These are phyloP conservation scores for Iberis amara DNA, from an alignment of 441 rosid genomes.

Conservation along the genomic window DNA sequence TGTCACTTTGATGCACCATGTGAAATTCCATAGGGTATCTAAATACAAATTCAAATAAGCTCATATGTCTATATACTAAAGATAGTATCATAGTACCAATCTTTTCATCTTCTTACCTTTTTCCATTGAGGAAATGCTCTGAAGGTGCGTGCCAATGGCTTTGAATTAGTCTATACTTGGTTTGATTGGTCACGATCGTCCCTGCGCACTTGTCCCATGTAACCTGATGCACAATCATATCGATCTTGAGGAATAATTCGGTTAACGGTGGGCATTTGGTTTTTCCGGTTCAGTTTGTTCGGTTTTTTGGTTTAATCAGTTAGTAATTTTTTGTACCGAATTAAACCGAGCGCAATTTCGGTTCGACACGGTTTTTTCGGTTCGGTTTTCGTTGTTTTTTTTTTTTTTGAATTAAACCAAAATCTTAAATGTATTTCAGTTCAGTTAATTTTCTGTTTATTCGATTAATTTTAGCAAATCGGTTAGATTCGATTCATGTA, in stretches of 20 bases:
- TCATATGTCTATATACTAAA: background rate
- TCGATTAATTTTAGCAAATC: too few relatives aligned
- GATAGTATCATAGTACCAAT: background rate
- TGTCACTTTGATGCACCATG: constrained; percentile 39
- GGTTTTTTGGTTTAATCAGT: too few relatives aligned
- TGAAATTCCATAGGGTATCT: constrained; percentile 65
- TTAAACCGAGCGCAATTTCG: too few relatives aligned
- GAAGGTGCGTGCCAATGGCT: constrained; percentile 85
- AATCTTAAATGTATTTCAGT: too few relatives aligned
- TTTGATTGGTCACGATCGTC: constrained; percentile 39
- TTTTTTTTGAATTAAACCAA: too few relatives aligned
- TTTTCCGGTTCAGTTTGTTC: too few relatives aligned
- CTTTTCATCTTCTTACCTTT: constrained; percentile 32
- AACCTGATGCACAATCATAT: constrained; percentile 22
- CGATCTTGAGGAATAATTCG: background rate
- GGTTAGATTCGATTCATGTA: too few relatives aligned
- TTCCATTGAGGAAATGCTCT: constrained; percentile 60
- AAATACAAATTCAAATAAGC: constrained; percentile 3
- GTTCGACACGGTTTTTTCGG: too few relatives aligned
- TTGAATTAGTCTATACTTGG: constrained; percentile 45
- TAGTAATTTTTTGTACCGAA: too few relatives aligned
- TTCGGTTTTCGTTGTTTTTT: too few relatives aligned
- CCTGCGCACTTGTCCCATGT: constrained; percentile 27
- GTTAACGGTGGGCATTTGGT: too few relatives aligned
- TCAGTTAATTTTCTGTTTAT: too few relatives aligned